A percentile compares a stretch with the other conserved stretches of the same genome.
phyloP scores from a whole-genome alignment of 2,329 filamentous ascomycete species.

The Talaromyces atroroseus region DNA sequence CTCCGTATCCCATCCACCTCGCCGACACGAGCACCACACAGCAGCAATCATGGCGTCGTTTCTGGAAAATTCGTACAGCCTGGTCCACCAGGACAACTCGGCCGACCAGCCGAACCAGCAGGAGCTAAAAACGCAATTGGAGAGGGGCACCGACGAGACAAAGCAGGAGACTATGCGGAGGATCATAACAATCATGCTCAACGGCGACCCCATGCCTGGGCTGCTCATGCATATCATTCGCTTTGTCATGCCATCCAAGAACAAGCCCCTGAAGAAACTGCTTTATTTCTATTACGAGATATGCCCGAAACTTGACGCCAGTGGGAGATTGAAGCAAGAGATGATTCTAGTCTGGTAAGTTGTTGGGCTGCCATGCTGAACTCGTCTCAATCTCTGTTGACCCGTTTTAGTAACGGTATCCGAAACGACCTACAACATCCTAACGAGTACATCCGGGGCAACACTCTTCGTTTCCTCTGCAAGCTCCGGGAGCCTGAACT shows the following conservation, averaged over 20 bases:
- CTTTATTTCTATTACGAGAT: conserved; percentile 99
- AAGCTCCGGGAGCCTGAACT: conserved; percentile 94
- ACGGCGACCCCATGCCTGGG: conserved; percentile 91
- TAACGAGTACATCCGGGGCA: conserved; percentile 97
- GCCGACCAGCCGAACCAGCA: conserved; percentile 85
- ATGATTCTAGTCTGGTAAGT: conserved; percentile 96
- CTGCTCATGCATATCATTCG: conserved; percentile 99
- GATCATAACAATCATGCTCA: conserved; percentile 95
- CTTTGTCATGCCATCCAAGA: conserved; percentile 98
- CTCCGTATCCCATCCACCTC: conserved; percentile 17
- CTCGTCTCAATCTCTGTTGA: background rate
- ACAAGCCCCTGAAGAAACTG: conserved; percentile 93
- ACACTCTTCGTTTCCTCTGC: conserved; percentile 95
- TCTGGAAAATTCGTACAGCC: conserved; percentile 88
- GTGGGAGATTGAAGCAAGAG: conserved; percentile 96
- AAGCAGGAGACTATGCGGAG: conserved; percentile 96
- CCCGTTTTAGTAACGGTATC: conserved; percentile 69
- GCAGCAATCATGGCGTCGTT: conserved; percentile 77
- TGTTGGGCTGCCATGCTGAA: background rate
- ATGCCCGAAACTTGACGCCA: conserved; percentile 88
- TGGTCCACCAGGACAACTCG: conserved; percentile 96
- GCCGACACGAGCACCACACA: conserved; percentile 16
- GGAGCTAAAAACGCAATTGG: conserved; percentile 86
- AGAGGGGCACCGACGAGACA: conserved; percentile 87
- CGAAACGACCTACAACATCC: conserved; percentile 94